Conservation (phyloP, 2,329 filamentous ascomycete species). For the Juglanconis juglandina region DNA sequence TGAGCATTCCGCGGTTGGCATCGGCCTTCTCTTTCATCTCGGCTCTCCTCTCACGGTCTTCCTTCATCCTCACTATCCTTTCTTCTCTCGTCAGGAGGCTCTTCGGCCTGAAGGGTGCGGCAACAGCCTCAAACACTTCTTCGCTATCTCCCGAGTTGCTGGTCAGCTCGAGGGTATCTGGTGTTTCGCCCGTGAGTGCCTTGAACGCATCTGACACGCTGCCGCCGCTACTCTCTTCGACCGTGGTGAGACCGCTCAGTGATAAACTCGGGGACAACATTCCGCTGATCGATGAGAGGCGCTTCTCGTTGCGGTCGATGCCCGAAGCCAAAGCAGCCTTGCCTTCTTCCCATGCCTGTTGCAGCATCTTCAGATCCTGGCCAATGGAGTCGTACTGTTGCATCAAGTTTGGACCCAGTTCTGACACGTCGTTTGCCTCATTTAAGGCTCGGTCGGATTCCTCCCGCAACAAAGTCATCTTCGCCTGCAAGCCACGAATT, state of each 20-base stretch:
- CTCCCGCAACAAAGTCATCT: slow-evolving; percentile 86
- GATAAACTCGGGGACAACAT: slow-evolving; percentile 58
- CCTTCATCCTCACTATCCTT: slow-evolving; percentile 80
- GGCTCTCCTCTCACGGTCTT: slow-evolving; percentile 75
- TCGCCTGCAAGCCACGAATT: slow-evolving; percentile 88
- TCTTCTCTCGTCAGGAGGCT: slow-evolving; percentile 78
- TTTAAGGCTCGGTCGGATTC: slow-evolving; percentile 80
- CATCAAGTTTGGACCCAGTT: slow-evolving; percentile 76
- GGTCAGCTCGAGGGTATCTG: slow-evolving; percentile 46
- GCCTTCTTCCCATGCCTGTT: slow-evolving; percentile 83
- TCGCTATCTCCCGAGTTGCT: slow-evolving; percentile 57
- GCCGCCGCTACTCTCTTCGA: slow-evolving; percentile 44
- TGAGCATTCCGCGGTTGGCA: slow-evolving; percentile 83
- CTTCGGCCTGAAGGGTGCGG: slow-evolving; percentile 66
- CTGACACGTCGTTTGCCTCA: slow-evolving; percentile 66
- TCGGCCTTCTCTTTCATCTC: slow-evolving; percentile 71
- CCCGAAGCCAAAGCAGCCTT: slow-evolving; percentile 78
- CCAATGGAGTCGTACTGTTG: slow-evolving; percentile 94
- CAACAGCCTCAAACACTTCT: slow-evolving; percentile 89
- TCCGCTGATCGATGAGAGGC: slow-evolving; percentile 60
- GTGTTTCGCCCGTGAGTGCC: slow-evolving; percentile 70
- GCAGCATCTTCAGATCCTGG: slow-evolving; percentile 73
- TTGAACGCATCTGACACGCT: slow-evolving; percentile 62
- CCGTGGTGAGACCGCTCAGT: slow-evolving; percentile 64
- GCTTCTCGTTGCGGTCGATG: slow-evolving; percentile 76